These are phyloP conservation scores for Trichoderma asperelloides DNA, from an alignment of 495 filamentous ascomycete genomes.

Conservation along the genomic window DNA sequence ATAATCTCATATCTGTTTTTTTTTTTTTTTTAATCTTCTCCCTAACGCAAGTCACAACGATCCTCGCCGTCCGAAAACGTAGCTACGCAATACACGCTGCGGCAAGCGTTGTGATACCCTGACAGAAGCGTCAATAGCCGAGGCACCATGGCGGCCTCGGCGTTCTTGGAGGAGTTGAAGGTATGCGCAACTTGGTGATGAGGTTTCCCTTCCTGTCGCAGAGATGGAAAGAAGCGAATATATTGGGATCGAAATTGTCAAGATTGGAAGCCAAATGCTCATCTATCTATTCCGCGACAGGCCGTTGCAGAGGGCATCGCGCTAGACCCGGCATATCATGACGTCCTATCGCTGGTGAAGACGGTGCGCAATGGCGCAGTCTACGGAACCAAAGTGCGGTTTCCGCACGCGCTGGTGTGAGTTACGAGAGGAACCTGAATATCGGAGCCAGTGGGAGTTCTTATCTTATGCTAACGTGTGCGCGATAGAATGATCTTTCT, in stretches of 20 bases:
- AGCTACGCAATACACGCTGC: not conserved
- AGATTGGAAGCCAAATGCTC: not conserved
- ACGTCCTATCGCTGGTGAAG: constrained; percentile 75
- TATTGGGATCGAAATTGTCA: not conserved
- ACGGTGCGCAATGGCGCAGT: constrained; percentile 91
- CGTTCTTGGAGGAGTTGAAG: constrained; percentile 4
- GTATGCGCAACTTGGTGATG: not conserved
- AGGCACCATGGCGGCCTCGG: constrained; percentile 10
- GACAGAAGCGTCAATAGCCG: not conserved
- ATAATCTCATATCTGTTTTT: no score
- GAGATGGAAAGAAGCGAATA: not conserved
- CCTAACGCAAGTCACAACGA: not conserved
- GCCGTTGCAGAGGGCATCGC: constrained; percentile 56
- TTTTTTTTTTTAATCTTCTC: no score
- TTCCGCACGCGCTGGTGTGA: constrained; percentile 94
- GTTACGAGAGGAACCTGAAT: constrained; percentile 11
- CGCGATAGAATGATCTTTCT: constrained; percentile 74
- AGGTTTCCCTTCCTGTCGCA: not conserved
- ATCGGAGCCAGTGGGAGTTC: constrained; percentile 34
- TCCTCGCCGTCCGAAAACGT: not conserved
- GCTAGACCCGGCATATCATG: constrained; percentile 74
- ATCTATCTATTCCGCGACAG: constrained; percentile 14
- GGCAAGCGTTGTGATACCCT: no score
- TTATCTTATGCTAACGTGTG: constrained; percentile 2
- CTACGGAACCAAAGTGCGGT: constrained; percentile 96